Percentiles rank a stretch among this genome's conserved stretches.
These are phyloP conservation scores for Backusella macrospora DNA, from an alignment of 192 early-diverging fungal species.

Conservation along the genomic window DNA sequence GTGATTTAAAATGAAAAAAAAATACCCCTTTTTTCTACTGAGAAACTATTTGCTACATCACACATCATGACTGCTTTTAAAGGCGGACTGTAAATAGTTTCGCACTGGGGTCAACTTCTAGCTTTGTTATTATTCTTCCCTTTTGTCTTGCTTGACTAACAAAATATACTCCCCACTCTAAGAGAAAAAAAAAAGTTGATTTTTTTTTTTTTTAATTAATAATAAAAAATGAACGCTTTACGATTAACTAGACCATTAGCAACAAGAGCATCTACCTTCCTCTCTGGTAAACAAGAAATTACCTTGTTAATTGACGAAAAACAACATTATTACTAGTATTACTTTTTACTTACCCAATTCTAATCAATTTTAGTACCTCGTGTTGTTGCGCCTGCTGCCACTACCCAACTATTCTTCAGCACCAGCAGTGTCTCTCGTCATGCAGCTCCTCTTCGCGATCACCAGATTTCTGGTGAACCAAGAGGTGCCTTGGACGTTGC, in stretches of 20 bases:
- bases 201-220: neutral
- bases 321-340: neutral
- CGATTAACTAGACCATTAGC: neutral
- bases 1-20: neutral
- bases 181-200: neutral
- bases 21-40: neutral
- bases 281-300: slow-evolving; percentile 11
- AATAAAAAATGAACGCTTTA: slow-evolving; percentile 7
- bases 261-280: neutral
- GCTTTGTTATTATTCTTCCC: slow-evolving; percentile 6
- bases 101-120: neutral
- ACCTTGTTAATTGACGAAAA: neutral
- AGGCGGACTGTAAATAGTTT: neutral
- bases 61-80: neutral
- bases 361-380: slow-evolving; percentile 16
- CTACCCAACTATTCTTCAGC: slow-evolving; percentile 29
- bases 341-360: neutral
- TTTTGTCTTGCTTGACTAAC: slow-evolving; percentile 2
- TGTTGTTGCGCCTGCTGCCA: slow-evolving; percentile 30
- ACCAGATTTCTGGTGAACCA: slow-evolving; percentile 31
- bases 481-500: slow-evolving; percentile 48
- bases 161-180: slow-evolving; percentile 4
- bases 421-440: slow-evolving; percentile 19
- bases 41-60: neutral
- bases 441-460: slow-evolving; percentile 28